Evolutionary conservation across 1,284 basidiomycete genomes (phyloP), one percentile per base, ranked within the genome.

Genomic region (Malassezia slooffiae): DNA sequence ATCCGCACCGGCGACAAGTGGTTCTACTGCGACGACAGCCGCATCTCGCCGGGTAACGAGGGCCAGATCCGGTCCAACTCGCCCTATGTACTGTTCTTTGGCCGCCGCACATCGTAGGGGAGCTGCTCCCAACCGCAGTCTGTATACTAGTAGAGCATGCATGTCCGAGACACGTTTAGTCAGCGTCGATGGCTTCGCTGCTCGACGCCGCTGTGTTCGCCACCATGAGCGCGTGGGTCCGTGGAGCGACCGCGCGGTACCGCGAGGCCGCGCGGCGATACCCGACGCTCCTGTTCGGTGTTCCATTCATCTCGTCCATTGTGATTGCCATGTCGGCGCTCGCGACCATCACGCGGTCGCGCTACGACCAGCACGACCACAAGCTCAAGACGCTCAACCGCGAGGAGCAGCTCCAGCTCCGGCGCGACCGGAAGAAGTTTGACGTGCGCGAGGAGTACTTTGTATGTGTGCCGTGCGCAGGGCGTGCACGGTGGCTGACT

Each of bases 391-490:
- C 79, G 71, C 71, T 96, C 24, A 77, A 77, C 24, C 82, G 81
- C 60, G 84, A 93, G 70, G 81, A 93, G 59, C 83, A 85, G 59
- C 74, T 93, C 33, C 79, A 81, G 4, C 76, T 95, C 70, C 77
- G 80, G 55, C 80, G 77, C 72, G 78, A 81, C 36, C 76, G 85
- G 70, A 85, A 83, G 72, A 83, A 80, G 73, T 80, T 96, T 47
- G 89, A 96, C 70, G 82, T 95, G 19, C 74, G 86, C 37, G 90
- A 95, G 70, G 91, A 95, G 70, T 96, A 96, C 72, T 96, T 83
- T 67, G 60, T 62, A 45, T 43, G 60, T 62, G 3, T 5, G 6
- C 30, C 3, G n/a, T n/a, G n/a, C n/a, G n/a, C n/a, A n/a, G n/a
- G n/a, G n/a, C n/a, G n/a, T 12, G 13, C 35, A 17, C 20, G 23